Percentiles rank a stretch among this genome's conserved stretches.
phyloP scores from a whole-genome alignment of 129 eudicot genomes.

The Flaveria robusta region DNA sequence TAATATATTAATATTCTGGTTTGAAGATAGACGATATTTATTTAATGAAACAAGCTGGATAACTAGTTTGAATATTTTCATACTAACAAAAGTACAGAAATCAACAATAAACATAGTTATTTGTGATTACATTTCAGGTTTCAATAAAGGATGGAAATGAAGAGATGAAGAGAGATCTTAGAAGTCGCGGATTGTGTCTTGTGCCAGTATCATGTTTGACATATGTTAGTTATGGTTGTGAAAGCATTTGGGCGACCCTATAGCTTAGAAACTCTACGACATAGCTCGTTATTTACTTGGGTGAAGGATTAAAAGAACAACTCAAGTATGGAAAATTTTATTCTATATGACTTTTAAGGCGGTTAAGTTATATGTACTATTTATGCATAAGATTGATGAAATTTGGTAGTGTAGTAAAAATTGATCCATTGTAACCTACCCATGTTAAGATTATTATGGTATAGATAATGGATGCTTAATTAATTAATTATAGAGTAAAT shows the following conservation, averaged over 20 bases:
- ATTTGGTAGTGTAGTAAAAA: conserved; percentile 45
- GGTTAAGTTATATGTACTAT: background rate
- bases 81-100: background rate
- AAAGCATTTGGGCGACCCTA: conserved; percentile 66
- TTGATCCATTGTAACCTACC: conserved; percentile 50
- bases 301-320: background rate
- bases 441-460: background rate
- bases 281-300: conserved; percentile 24
- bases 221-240: conserved; percentile 67
- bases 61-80: background rate
- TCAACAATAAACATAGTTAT: background rate
- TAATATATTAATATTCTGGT: background rate
- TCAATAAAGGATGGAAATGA: conserved; percentile 42
- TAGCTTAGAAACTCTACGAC: conserved; percentile 23
- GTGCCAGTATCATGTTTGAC: conserved; percentile 82
- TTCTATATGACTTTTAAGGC: no score
- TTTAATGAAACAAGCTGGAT: background rate
- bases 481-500: no score
- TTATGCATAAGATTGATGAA: conserved; percentile 45
- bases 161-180: conserved; percentile 53
- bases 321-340: background rate
- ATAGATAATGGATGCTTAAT: background rate
- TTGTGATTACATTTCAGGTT: conserved; percentile 33
- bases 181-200: conserved; percentile 82
- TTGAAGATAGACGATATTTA: background rate